Percentiles rank a stretch among this genome's conserved stretches.
phyloP scores from a whole-genome alignment of 768 basidiomycete genomes.

The Phlebiopsis gigantea region DNA sequence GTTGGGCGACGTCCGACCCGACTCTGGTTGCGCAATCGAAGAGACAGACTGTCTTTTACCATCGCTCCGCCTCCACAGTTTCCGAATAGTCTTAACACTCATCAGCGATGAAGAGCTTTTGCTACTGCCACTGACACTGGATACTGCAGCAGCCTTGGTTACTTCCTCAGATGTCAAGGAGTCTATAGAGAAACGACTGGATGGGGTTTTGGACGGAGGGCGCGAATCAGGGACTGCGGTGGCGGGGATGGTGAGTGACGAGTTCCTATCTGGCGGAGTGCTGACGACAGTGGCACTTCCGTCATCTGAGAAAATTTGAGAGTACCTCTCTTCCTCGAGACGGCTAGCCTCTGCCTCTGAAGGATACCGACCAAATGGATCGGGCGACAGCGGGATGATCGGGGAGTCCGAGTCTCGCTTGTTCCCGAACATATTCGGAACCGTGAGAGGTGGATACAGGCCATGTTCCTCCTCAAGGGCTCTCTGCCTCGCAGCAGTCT shows the following conservation, averaged over 20 bases:
- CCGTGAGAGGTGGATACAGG: slow-evolving; percentile 38
- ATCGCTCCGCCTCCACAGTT: slow-evolving; percentile 74
- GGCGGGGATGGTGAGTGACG: slow-evolving; percentile 8
- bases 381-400: slow-evolving; percentile 78
- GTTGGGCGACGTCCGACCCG: slow-evolving; percentile 23
- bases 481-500: slow-evolving; percentile 35
- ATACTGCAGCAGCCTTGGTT: slow-evolving; percentile 17
- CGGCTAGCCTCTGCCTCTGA: slow-evolving; percentile 28
- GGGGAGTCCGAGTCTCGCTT: slow-evolving; percentile 40
- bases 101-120: slow-evolving; percentile 50
- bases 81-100: slow-evolving; percentile 69
- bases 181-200: slow-evolving; percentile 68
- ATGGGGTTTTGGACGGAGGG: slow-evolving; percentile 20
- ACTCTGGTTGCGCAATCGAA: slow-evolving; percentile 13
- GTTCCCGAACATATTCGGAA: slow-evolving; percentile 22
- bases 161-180: slow-evolving; percentile 41
- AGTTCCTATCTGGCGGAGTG: slow-evolving; percentile 1
- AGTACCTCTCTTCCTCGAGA: not conserved
- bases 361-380: slow-evolving; percentile 73
- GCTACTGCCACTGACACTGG: not conserved
- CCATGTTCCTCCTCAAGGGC: slow-evolving; percentile 47
- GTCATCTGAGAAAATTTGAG: slow-evolving; percentile 3
- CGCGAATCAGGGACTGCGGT: slow-evolving; percentile 12
- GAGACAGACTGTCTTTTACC: slow-evolving; percentile 30
- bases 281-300: not conserved